A percentile compares a stretch with the other conserved stretches of the same genome.
Conservation (phyloP, 805 yeast species). For the Hanseniaspora hatyaiensis region DNA sequence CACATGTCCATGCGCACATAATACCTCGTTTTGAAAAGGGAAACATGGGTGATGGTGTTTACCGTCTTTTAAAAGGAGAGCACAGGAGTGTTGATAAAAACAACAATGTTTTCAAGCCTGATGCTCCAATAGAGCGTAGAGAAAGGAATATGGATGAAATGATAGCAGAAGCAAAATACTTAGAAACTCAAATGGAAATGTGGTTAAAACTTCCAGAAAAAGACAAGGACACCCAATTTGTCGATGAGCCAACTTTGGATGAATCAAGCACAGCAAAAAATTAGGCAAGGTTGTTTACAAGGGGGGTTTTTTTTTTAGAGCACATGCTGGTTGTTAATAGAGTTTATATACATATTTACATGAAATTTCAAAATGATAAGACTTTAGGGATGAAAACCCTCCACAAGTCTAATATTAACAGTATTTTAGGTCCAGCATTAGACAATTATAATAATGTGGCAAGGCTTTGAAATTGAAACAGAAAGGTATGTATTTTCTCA, state of each 20-base stretch:
- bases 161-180: constrained; percentile 56
- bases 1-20: constrained; percentile 87
- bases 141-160: constrained; percentile 53
- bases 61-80: constrained; percentile 54
- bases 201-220: constrained; percentile 18
- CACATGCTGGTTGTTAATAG: constrained; percentile 19
- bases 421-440: no score
- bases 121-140: constrained; percentile 34
- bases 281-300: no score
- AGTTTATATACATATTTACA: not conserved
- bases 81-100: constrained; percentile 26
- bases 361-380: no score
- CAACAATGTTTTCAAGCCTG: constrained; percentile 22
- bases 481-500: no score
- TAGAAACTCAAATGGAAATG: constrained; percentile 35
- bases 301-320: no score
- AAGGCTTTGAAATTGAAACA: no score
- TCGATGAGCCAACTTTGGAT: not conserved
- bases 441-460: no score
- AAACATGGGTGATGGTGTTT: constrained; percentile 63
- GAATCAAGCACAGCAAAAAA: constrained; percentile 6
- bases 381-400: no score
- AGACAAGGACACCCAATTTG: constrained; percentile 5
- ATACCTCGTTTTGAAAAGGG: constrained; percentile 62
- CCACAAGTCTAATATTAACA: no score